Conservation (phyloP, 2,329 filamentous ascomycete genomes). For the Boeremia lycopersici region DNA sequence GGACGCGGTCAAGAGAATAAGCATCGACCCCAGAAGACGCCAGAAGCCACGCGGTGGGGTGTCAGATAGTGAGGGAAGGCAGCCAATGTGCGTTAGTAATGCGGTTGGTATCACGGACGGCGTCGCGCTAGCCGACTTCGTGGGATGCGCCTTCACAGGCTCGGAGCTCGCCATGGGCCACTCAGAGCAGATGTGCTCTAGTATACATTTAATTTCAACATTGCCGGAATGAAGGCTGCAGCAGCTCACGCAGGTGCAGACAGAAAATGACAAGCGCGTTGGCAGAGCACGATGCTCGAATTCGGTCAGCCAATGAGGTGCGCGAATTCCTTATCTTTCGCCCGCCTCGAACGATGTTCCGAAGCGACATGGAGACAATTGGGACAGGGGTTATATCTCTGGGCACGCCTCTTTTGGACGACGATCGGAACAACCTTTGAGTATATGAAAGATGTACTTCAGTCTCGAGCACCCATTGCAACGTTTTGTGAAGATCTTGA, state of each 20-base stretch:
- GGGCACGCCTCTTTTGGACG: background rate
- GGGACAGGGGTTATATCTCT: background rate
- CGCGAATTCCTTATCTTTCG: conserved; percentile 11
- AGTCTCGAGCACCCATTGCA: background rate
- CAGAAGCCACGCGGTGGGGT: conserved; percentile 34
- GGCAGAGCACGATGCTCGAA: background rate
- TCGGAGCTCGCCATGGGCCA: background rate
- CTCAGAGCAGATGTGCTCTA: background rate
- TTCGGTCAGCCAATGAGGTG: conserved; percentile 1
- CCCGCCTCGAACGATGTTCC: too few relatives aligned
- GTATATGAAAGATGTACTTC: conserved; percentile 2
- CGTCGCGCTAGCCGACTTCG: conserved; percentile 12
- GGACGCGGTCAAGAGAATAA: conserved; percentile 15
- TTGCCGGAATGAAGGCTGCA: conserved; percentile 6
- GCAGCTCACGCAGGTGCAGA: conserved; percentile 3
- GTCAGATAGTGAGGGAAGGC: conserved; percentile 32
- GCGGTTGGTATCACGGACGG: conserved; percentile 28
- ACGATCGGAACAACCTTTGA: conserved; percentile 7
- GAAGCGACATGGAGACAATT: background rate
- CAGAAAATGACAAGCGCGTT: background rate
- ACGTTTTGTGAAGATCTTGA: conserved; percentile 7
- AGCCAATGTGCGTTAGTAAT: conserved; percentile 35
- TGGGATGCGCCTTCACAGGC: conserved; percentile 6
- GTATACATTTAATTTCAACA: conserved; percentile 1
- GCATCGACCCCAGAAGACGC: conserved; percentile 28